Evolutionary conservation across 2,329 filamentous ascomycete species (phyloP).

Genomic region (Colletotrichum godetiae): DNA sequence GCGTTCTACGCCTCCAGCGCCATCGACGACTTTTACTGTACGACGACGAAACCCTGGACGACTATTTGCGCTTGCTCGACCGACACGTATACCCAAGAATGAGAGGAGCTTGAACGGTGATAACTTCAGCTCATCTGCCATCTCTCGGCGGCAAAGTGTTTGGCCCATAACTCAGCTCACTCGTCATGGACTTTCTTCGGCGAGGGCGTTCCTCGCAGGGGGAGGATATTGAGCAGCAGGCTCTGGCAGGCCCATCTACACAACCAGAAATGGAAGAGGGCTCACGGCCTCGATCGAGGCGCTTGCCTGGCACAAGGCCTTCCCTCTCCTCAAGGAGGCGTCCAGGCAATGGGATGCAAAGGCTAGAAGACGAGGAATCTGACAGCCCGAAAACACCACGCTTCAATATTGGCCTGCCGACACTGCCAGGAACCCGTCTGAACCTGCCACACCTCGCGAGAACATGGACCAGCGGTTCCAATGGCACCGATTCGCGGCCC

Average conservation of each 20-base stretch:
- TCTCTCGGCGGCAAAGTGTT: not conserved
- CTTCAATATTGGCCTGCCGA: slow-evolving; percentile 50
- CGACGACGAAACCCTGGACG: slow-evolving; percentile 7
- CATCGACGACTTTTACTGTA: slow-evolving; percentile 11
- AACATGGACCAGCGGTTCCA: slow-evolving; percentile 51
- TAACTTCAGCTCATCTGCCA: slow-evolving; percentile 1
- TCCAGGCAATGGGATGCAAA: slow-evolving; percentile 14
- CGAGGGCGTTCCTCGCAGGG: slow-evolving; percentile 15
- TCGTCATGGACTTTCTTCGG: slow-evolving; percentile 30
- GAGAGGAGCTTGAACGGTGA: slow-evolving; percentile 14
- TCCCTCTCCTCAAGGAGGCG: slow-evolving; percentile 8
- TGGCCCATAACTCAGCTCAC: not conserved
- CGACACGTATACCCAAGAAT: slow-evolving; percentile 11
- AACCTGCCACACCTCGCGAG: slow-evolving; percentile 54
- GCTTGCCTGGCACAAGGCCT: slow-evolving; percentile 18
- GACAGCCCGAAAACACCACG: slow-evolving; percentile 62
- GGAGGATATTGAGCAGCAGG: slow-evolving; percentile 28
- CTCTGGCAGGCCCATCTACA: slow-evolving; percentile 14
- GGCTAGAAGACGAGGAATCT: slow-evolving; percentile 39
- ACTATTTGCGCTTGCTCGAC: not conserved
- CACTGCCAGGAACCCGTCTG: slow-evolving; percentile 53
- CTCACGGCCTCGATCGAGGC: slow-evolving; percentile 8
- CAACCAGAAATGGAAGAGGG: slow-evolving; percentile 34
- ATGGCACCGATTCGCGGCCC: slow-evolving; percentile 38
- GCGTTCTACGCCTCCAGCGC: not conserved